Conservation (phyloP, 2,329 filamentous ascomycete species). For the Fusarium coffeatum region DNA sequence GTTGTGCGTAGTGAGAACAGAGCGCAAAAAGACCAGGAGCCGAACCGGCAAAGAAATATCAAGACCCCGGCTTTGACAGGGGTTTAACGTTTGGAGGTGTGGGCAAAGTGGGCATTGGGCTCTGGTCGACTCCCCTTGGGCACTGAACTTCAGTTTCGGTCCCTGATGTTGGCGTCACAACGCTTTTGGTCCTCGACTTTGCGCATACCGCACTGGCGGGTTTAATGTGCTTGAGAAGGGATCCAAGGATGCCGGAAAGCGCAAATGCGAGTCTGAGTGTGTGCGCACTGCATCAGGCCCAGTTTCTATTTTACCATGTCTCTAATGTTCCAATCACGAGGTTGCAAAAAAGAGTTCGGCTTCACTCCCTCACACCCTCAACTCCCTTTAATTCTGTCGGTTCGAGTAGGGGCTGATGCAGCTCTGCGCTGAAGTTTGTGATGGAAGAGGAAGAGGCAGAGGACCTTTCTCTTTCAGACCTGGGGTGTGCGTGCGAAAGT, state of each 20-base stretch:
- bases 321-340: conserved; percentile 41
- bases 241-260: conserved; percentile 23
- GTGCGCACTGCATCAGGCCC: conserved; percentile 36
- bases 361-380: conserved; percentile 36
- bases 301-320: conserved; percentile 44
- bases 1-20: conserved; percentile 17
- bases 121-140: conserved; percentile 40
- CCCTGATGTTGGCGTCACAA: conserved; percentile 43
- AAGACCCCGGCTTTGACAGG: conserved; percentile 34
- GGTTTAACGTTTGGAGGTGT: conserved; percentile 43
- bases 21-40: conserved; percentile 26
- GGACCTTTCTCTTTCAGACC: conserved; percentile 19
- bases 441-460: conserved; percentile 3
- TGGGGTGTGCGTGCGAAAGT: conserved; percentile 7
- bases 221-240: conserved; percentile 31
- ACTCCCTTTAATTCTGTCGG: conserved; percentile 31
- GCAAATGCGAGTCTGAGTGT: conserved; percentile 44
- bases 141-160: conserved; percentile 36
- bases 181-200: conserved; percentile 43
- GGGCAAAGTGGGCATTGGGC: conserved; percentile 46
- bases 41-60: conserved; percentile 38
- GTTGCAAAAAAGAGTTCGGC: conserved; percentile 2
- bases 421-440: conserved; percentile 25
- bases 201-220: conserved; percentile 42
- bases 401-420: conserved; percentile 34